phyloP scores from a whole-genome alignment of 352 stramenopile genomes.

The Globisporangium nunn region DNA sequence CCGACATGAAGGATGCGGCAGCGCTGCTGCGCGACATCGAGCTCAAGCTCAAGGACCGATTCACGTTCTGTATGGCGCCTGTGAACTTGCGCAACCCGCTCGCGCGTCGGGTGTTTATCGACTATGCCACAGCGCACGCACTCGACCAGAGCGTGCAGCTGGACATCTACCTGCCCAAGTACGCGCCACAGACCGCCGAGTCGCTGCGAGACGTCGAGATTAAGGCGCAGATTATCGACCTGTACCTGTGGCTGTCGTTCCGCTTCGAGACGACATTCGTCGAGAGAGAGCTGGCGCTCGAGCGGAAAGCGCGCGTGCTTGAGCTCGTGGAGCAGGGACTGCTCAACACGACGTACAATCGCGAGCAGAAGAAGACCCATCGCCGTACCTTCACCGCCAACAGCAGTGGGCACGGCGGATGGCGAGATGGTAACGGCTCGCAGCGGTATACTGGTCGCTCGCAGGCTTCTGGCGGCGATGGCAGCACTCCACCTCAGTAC shows the following conservation, averaged over 20 bases:
- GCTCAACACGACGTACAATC: conserved; percentile 75
- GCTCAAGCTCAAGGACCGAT: conserved; percentile 67
- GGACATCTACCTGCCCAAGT: conserved; percentile 70
- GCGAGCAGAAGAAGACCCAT: conserved; percentile 28
- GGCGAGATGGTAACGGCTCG: background rate
- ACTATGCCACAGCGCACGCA: conserved; percentile 80
- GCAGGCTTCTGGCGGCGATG: background rate
- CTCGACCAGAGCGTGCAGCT: conserved; percentile 69
- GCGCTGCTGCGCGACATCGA: conserved; percentile 57
- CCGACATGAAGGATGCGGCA: conserved; percentile 73
- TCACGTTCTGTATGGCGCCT: conserved; percentile 89
- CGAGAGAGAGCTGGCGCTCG: conserved; percentile 54
- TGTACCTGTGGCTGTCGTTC: conserved; percentile 93
- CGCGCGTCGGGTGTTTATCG: conserved; percentile 70
- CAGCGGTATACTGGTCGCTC: background rate
- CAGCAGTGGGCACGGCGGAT: background rate
- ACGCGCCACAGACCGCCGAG: conserved; percentile 68
- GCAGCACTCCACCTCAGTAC: background rate
- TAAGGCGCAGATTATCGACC: conserved; percentile 89
- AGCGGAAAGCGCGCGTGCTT: conserved; percentile 55
- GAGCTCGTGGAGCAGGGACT: conserved; percentile 66
- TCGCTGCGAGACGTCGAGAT: conserved; percentile 86
- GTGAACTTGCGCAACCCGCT: conserved; percentile 68
- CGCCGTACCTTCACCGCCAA: background rate
- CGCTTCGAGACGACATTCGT: conserved; percentile 87